phyloP scores from a whole-genome alignment of 345 rosid genomes.

The Stellera chamaejasme region DNA sequence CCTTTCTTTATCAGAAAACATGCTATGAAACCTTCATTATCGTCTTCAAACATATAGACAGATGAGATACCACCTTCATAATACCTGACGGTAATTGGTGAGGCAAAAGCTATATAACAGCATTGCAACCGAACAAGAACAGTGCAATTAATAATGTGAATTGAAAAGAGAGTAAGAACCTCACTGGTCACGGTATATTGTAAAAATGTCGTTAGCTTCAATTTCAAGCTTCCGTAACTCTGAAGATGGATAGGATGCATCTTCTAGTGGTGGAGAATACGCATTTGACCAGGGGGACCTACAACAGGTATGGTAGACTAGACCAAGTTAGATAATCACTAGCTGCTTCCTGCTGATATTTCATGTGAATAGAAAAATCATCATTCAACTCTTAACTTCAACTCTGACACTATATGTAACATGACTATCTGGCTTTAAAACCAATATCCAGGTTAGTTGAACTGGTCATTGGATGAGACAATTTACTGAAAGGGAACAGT shows the following conservation, averaged over 20 bases:
- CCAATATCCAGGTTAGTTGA: too few species aligned
- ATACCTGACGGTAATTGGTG: conserved; percentile 51
- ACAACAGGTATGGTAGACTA: conserved; percentile 14
- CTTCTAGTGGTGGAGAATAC: conserved; percentile 73
- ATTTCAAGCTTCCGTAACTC: conserved; percentile 82
- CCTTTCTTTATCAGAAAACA: conserved; percentile 97
- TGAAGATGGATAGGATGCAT: conserved; percentile 68
- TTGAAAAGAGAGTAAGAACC: conserved; percentile 64
- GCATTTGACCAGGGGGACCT: conserved; percentile 97
- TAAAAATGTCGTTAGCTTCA: conserved; percentile 85
- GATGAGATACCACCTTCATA: conserved; percentile 98
- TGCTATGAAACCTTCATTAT: conserved; percentile 82
- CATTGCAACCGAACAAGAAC: too few species aligned
- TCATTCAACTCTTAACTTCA: background rate
- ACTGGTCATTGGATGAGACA: too few species aligned
- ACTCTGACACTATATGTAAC: too few species aligned
- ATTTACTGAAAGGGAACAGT: too few species aligned
- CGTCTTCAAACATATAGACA: conserved; percentile 96
- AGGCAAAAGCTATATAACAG: conserved; percentile 14
- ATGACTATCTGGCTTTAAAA: too few species aligned
- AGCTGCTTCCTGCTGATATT: background rate
- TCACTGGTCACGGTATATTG: conserved; percentile 98
- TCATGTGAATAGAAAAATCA: background rate
- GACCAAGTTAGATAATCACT: background rate
- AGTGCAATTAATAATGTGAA: background rate